Evolutionary conservation across 129 eudicot species (phyloP).

Genomic region (Erigeron canadensis): DNA sequence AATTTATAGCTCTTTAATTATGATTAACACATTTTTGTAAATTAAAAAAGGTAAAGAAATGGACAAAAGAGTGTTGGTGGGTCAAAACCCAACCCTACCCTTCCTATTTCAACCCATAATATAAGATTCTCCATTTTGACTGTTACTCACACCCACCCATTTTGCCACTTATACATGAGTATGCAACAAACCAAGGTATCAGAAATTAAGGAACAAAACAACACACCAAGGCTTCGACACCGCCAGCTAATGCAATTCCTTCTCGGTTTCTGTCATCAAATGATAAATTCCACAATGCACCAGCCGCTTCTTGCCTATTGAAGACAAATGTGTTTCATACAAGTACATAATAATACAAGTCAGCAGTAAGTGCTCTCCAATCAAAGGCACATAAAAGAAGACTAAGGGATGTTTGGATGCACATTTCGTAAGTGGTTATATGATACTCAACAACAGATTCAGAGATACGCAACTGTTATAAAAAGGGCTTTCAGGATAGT

Average conservation of each 20-base stretch:
- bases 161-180: background rate
- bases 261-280: conserved; percentile 97
- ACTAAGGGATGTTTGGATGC: background rate
- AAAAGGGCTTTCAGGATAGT: background rate
- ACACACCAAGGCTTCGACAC: conserved; percentile 97
- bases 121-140: background rate
- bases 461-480: background rate
- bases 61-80: background rate
- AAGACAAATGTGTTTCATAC: background rate
- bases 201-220: conserved; percentile 16
- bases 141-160: background rate
- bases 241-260: conserved; percentile 90
- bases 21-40: background rate
- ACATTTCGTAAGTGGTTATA: background rate
- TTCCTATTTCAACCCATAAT: background rate
- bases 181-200: conserved; percentile 9
- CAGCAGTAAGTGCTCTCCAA: background rate
- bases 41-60: background rate
- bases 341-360: background rate
- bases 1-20: background rate
- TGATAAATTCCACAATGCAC: conserved; percentile 97
- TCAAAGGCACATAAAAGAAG: background rate
- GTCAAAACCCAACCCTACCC: background rate
- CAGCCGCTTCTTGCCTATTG: conserved; percentile 96
- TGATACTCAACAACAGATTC: conserved; percentile 7